These are phyloP conservation scores for Crithidia mellificae DNA, from an alignment of 208 protist species.

Conservation along the genomic window DNA sequence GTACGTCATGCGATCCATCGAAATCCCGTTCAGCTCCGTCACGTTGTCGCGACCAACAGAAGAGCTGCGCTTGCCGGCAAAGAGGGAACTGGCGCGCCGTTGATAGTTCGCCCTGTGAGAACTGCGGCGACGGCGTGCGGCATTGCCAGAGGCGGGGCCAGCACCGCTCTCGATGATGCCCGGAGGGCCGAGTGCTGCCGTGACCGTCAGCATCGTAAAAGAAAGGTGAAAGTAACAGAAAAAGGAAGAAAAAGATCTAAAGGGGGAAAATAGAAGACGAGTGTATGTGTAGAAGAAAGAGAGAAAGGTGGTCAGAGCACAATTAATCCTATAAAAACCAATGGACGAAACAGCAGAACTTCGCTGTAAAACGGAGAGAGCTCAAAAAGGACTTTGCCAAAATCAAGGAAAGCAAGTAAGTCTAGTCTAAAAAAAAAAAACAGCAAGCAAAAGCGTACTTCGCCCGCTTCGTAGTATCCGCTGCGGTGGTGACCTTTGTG, in stretches of 20 bases:
- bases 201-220: slow-evolving; percentile 11
- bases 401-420: too few species aligned
- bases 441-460: too few species aligned
- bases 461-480: too few species aligned
- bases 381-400: too few species aligned
- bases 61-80: not conserved
- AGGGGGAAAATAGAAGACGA: not conserved
- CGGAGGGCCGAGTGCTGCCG: not conserved
- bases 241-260: slow-evolving; percentile 9
- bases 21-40: slow-evolving; percentile 35
- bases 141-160: not conserved
- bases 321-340: too few species aligned
- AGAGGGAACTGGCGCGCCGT: slow-evolving; percentile 8
- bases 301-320: not conserved
- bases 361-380: too few species aligned
- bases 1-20: slow-evolving; percentile 74
- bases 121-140: slow-evolving; percentile 21
- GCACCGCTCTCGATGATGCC: slow-evolving; percentile 10
- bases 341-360: too few species aligned
- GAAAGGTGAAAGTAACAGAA: slow-evolving; percentile 6
- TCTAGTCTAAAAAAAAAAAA: too few species aligned
- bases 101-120: slow-evolving; percentile 7
- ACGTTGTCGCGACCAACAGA: not conserved
- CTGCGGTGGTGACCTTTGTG: too few species aligned
- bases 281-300: not conserved